Evolutionary conservation across 371 early-diverging fungal species (phyloP), one percentile per base, ranked within the genome.

Genomic region (Actinomucor elegans): DNA sequence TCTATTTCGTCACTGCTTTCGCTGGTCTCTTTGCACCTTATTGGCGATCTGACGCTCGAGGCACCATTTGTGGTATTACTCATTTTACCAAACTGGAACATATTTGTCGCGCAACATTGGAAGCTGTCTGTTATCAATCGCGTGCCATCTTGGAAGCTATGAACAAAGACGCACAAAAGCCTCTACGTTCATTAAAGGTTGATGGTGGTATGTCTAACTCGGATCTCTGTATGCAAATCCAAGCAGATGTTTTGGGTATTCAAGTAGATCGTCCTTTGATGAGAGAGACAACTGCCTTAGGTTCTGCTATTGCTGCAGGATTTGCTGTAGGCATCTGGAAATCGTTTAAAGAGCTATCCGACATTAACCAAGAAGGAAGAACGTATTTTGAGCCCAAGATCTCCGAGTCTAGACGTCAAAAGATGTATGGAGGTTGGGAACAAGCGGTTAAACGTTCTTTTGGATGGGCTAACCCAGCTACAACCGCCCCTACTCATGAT

Each of bases 191-290:
- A 3, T 79, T 97, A 32, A 86, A 89, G 33, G 98, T 94, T 4
- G 98, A 97, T 64, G 98, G 98, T n/a, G 98, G 97, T 9, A 73
- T 96, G 71, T 90, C 93, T 32, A 90, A 90, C 69, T 93, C 94
- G 5, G 92, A 94, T 54, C 42, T 90, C 5, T 79, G 85, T 52
- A 95, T 96, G 94, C 96, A 96, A 73, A 78, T 96, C 49, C 94
- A 96, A 71, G 86, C 97, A 2, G 92, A 97, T 65, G 73, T 93
- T 21, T 71, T 93, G 33, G 89, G 88, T 10, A 90, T 96, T 48
- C 67, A 79, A 28, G 95, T 96, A 20, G 79, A 79, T 12, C 82
- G 98, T 28, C 98, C 98, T 0, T 68, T 69, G 40, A 96, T 95
- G 94, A 78, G 87, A 32, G 98, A 97, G 68, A 91, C 92, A 6